phyloP scores from a whole-genome alignment of 116 monocot genomes.

The Iris pallida region DNA sequence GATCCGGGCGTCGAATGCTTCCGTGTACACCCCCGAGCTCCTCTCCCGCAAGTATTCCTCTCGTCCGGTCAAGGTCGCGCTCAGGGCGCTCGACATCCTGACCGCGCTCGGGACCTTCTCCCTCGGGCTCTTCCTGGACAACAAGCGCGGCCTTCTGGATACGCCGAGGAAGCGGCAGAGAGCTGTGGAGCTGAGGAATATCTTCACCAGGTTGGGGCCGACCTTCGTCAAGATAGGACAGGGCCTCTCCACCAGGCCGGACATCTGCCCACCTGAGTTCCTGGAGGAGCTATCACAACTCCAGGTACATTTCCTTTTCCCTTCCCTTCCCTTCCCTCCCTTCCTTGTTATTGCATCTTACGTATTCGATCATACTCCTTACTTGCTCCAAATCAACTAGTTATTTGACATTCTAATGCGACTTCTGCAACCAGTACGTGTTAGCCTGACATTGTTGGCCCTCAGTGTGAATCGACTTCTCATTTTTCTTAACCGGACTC shows the following conservation, averaged over 20 bases:
- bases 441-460: too few species aligned
- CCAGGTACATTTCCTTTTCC: too few species aligned
- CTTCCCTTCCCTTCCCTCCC: neutral
- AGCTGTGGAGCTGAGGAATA: constrained; percentile 59
- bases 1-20: constrained; percentile 53
- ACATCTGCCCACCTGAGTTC: constrained; percentile 90
- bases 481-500: too few species aligned
- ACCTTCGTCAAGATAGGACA: constrained; percentile 98
- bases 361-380: too few species aligned
- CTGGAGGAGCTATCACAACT: constrained; percentile 87
- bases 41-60: constrained; percentile 57
- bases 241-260: constrained; percentile 90
- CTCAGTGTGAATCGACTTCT: too few species aligned
- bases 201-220: constrained; percentile 75
- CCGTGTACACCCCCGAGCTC: constrained; percentile 68
- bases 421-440: too few species aligned
- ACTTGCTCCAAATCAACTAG: too few species aligned
- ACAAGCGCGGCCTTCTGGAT: constrained; percentile 44
- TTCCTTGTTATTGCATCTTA: too few species aligned
- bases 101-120: constrained; percentile 61
- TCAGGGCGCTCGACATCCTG: constrained; percentile 55
- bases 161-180: constrained; percentile 50
- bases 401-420: too few species aligned
- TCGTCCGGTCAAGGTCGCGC: constrained; percentile 61
- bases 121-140: constrained; percentile 54